Conservation (phyloP, 257 asterid species). For the Solanum phureja region DNA sequence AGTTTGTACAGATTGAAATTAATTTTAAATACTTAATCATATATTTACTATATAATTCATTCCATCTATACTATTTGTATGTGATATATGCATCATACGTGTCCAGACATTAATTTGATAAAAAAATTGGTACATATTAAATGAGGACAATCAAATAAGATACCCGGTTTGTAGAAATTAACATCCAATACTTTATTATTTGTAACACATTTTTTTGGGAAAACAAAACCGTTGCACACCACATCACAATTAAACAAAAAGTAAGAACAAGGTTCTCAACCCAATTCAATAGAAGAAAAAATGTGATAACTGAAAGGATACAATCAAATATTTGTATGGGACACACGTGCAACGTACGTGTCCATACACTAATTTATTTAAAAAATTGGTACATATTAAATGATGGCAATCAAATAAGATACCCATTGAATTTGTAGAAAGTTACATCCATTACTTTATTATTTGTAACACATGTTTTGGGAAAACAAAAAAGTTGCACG, state of each 20-base stretch:
- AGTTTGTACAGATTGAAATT: too few relatives aligned
- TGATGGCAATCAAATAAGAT: not conserved
- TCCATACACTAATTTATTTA: not conserved
- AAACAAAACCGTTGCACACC: not conserved
- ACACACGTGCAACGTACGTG: too few relatives aligned
- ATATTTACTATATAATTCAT: not conserved
- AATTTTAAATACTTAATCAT: not conserved
- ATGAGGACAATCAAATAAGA: too few relatives aligned
- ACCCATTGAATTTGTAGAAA: not conserved
- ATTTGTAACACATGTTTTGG: not conserved
- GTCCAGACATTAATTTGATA: too few relatives aligned
- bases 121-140: too few relatives aligned
- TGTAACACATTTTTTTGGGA: too few relatives aligned
- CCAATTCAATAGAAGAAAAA: not conserved
- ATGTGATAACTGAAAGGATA: not conserved
- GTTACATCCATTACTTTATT: too few relatives aligned
- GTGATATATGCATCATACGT: too few relatives aligned
- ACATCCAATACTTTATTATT: too few relatives aligned
- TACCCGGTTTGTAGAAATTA: too few relatives aligned
- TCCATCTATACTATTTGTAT: not conserved
- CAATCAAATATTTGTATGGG: too few relatives aligned
- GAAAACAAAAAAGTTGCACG: fast-evolving
- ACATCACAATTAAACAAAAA: not conserved
- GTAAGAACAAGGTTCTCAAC: not conserved
- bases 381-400: not conserved